phyloP scores from a whole-genome alignment of 2,329 filamentous ascomycete genomes.

The Capronia americana region DNA sequence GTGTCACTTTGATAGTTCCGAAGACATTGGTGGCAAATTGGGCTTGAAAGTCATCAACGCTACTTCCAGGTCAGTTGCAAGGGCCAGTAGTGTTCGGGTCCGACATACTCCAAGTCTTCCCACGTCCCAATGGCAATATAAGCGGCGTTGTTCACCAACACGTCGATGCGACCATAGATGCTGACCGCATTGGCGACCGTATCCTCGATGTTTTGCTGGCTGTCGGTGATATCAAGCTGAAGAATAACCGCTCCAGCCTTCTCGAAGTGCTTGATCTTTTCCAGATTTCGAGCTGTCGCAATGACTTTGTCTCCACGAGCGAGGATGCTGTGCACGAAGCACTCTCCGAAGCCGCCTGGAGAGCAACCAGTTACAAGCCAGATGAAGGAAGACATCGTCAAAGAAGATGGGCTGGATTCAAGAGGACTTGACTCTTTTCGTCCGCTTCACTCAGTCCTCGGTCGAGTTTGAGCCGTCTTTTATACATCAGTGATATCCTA shows the following conservation, averaged over 20 bases:
- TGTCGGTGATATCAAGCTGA: slow-evolving; percentile 27
- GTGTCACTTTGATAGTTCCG: slow-evolving; percentile 46
- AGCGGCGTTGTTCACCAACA: slow-evolving; percentile 47
- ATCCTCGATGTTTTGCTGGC: slow-evolving; percentile 18
- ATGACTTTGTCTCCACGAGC: slow-evolving; percentile 46
- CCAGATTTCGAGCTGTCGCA: slow-evolving; percentile 43
- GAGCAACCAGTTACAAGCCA: slow-evolving; percentile 49
- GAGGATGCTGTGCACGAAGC: slow-evolving; percentile 41
- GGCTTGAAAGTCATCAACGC: slow-evolving; percentile 38
- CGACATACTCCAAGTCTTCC: slow-evolving; percentile 42
- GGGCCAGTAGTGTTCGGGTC: not conserved
- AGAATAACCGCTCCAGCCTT: slow-evolving; percentile 17
- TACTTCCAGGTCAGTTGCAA: slow-evolving; percentile 6
- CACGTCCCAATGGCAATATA: slow-evolving; percentile 40
- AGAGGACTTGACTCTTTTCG: not conserved
- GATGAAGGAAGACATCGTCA: slow-evolving; percentile 38
- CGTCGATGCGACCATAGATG: slow-evolving; percentile 42
- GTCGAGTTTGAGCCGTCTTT: not conserved
- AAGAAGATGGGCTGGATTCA: not conserved
- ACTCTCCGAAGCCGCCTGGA: slow-evolving; percentile 43
- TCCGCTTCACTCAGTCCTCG: not conserved
- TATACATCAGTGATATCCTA: not conserved
- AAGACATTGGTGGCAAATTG: slow-evolving; percentile 50
- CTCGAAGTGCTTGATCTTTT: slow-evolving; percentile 16
- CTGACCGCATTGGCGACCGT: slow-evolving; percentile 12